Evolutionary conservation across 805 yeast genomes (phyloP), one percentile per base, ranked within the genome.

Genomic region (Lachancea waltii): DNA sequence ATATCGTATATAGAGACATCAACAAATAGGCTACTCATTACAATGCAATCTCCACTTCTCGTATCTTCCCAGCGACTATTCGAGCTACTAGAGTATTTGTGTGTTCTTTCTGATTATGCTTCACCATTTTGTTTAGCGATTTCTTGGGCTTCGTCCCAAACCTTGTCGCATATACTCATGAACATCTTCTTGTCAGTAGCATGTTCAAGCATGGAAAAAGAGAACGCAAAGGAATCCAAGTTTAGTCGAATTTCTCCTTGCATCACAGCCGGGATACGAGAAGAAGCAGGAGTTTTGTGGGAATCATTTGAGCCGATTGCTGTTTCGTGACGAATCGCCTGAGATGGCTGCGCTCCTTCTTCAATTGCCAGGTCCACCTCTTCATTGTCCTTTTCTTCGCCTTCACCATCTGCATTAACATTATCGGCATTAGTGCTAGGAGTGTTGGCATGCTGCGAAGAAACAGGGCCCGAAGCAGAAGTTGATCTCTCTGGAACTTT

Each of bases 151-250:
- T 57, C 62, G 33, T 53, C 54, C 62, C 62, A 58, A n/a, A 58
- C 49, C 39, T 54, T 56, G 39, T 53, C 56, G 41, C 63, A 58
- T 14, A 57, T 55, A 35, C 54, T 53, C 46, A 58, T 42, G 35
- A 57, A 58, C 51, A 56, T 51, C 36, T 53, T 58, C 42, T 56
- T 56, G 41, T 58, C 59, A 4, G 53, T 36, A 7, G 41, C 36
- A 9, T 49, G 40, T n/a, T 45, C 42, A 9, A 40, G 40, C 14
- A 34, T 32, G 7, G 52, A 48, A 35, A 57, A 50, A 15, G 57
- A 54, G 35, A 54, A 58, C 14, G 54, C 47, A 42, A 56, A 58
- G 13, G 42, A 47, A 28, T 55, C 51, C n/a, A 44, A 42, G 20
- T 41, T 32, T 18, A 58, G 45, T 21, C 53, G 44, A 6, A 58